Conservation (phyloP, 495 filamentous ascomycete genomes). For the Evernia prunastri region DNA sequence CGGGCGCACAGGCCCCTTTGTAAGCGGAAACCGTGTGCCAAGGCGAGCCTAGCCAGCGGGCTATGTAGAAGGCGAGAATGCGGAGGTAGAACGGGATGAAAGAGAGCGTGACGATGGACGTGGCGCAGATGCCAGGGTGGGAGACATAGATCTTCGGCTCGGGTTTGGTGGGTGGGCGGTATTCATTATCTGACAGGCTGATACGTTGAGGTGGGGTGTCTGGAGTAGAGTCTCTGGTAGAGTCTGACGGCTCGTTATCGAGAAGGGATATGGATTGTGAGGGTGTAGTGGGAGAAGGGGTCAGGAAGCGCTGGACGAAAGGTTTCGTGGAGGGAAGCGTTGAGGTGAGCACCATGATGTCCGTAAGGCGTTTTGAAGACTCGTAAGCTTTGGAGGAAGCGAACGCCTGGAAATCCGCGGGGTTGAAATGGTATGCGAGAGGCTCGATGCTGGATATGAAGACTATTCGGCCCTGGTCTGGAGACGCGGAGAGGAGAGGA, state of each 20-base stretch:
- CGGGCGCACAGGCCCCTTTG: slow-evolving; percentile 66
- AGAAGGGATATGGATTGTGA: slow-evolving; percentile 21
- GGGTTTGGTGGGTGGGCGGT: slow-evolving; percentile 8
- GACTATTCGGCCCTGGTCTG: slow-evolving; percentile 58
- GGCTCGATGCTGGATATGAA: slow-evolving; percentile 82
- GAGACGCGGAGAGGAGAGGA: slow-evolving; percentile 56
- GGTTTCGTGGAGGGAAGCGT: slow-evolving; percentile 56
- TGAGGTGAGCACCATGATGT: slow-evolving; percentile 71
- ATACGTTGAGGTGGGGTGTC: slow-evolving; percentile 14
- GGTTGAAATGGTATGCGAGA: slow-evolving; percentile 46
- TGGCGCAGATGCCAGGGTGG: slow-evolving; percentile 83
- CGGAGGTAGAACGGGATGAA: slow-evolving; percentile 58
- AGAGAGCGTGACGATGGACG: slow-evolving; percentile 66
- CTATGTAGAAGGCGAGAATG: slow-evolving; percentile 59
- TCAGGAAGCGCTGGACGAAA: slow-evolving; percentile 48
- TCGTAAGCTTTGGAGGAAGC: slow-evolving; percentile 63
- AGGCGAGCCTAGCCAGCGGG: slow-evolving; percentile 74
- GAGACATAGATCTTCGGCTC: slow-evolving; percentile 64
- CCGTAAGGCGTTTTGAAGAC: slow-evolving; percentile 75
- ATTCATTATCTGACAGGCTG: slow-evolving; percentile 16
- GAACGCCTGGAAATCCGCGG: slow-evolving; percentile 72
- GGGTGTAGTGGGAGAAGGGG: slow-evolving; percentile 30
- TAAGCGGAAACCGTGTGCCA: slow-evolving; percentile 77
- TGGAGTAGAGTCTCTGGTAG: slow-evolving; percentile 3
- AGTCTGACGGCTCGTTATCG: slow-evolving; percentile 12